These are phyloP conservation scores for Boletus barrowsii DNA, from an alignment of 768 basidiomycete species.

Conservation along the genomic window DNA sequence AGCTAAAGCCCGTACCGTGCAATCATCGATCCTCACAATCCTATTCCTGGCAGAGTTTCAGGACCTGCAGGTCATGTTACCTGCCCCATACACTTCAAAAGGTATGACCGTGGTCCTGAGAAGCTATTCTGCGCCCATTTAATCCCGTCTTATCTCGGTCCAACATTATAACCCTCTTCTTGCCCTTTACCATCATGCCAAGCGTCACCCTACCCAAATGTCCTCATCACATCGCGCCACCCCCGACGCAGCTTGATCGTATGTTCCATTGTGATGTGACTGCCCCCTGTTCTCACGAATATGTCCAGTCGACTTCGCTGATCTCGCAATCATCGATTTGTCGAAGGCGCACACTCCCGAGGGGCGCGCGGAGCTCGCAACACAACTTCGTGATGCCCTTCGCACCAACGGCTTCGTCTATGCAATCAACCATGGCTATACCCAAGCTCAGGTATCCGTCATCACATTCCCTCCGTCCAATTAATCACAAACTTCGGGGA, in stretches of 20 bases:
- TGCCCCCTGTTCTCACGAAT: constrained; percentile 16
- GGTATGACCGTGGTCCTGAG: background rate
- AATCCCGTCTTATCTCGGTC: too few species aligned
- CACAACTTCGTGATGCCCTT: constrained; percentile 46
- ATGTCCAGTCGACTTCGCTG: constrained; percentile 44
- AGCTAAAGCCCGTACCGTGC: too few species aligned
- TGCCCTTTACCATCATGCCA: constrained; percentile 25
- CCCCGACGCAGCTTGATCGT: constrained; percentile 34
- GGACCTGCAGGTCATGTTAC: background rate
- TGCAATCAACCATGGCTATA: constrained; percentile 38
- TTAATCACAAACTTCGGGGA: constrained; percentile 13
- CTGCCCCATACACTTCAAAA: background rate
- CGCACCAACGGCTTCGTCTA: constrained; percentile 40
- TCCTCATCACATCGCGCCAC: constrained; percentile 34
- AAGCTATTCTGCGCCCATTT: background rate
- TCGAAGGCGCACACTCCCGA: constrained; percentile 39
- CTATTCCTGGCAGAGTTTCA: background rate
- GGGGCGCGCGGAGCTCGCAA: constrained; percentile 39
- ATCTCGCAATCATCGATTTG: constrained; percentile 52
- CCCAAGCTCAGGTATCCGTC: constrained; percentile 34
- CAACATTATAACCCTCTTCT: too few species aligned
- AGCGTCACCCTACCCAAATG: constrained; percentile 29
- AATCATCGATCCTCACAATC: background rate
- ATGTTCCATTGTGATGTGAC: constrained; percentile 6
- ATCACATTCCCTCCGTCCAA: background rate